Evolutionary conservation across 176 grass and related monocot species (phyloP), one percentile per base, ranked within the genome.

Genomic region (Ensete ventricosum): DNA sequence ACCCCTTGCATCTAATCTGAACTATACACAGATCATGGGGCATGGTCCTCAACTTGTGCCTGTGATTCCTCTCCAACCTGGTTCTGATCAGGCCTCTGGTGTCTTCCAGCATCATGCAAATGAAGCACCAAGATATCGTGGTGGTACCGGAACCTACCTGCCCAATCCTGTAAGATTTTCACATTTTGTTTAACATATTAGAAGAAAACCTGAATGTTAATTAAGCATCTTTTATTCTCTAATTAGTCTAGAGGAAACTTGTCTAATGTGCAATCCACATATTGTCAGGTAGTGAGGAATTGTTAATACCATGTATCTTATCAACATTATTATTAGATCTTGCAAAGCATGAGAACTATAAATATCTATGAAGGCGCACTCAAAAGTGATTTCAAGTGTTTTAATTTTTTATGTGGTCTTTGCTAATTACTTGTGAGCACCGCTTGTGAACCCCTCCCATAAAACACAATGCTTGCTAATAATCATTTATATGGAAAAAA

Each of bases 61-160:
- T 83, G 77, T 86, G 20, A 84, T 88, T 85, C 87, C 87, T 67
- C 49, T 85, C 73, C 89, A 92, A 73, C 76, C 81, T 72, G 26
- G 79, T 73, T 55, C 81, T 50, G 93, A 90, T 78, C 81, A 80
- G 82, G n/a, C 73, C 82, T 26, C 84, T 2, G 52, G 65, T 77
- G 77, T 70, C 84, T 54, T 77, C 52, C 87, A 81, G 34, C 78
- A 76, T 64, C 81, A 79, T 66, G 71, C 72, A 55, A 87, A 90
- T 78, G 87, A 96, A 83, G 78, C 83, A 53, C 82, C 87, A n/a
- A 96, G 83, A 88, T 88, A 83, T 81, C 93, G 85, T 88, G 89
- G 73, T 67, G 93, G 93, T 81, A 96, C 93, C 14, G 93, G 93
- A 86, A 96, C 89, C 27, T 96, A 88, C 74, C 74, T 96, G 59